Base-by-base conservation (phyloP, 768 basidiomycete genomes). In the Cystofilobasidium capitatum region DNA sequence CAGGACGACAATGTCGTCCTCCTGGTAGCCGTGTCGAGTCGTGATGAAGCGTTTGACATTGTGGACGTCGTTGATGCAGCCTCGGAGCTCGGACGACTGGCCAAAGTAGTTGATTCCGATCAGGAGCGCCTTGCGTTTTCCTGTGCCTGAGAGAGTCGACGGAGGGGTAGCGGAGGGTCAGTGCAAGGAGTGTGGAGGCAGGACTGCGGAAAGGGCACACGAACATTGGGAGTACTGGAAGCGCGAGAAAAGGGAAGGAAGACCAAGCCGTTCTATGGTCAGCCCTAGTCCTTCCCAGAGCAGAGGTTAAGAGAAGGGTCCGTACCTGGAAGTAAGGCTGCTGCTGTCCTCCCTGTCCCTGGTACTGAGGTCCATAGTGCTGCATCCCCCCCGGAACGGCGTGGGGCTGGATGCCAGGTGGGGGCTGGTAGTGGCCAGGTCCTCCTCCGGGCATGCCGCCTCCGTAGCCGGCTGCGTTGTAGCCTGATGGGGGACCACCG, bases 211-310 rank as follows among this genome's bases (percentile, higher is more conserved):
- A n/a, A n/a, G n/a, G n/a, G n/a, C n/a, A n/a, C n/a, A n/a, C n/a
- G n/a, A n/a, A n/a, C 93, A 96, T 72, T 90, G 89, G 2, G 90
- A 92, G 73, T 90, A 91, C 72, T 88, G 86, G 79, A n/a, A n/a
- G 89, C 91, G 76, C 76, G 87, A 1, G 83, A 81, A 69, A 31
- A 33, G 55, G 22, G 24, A 35, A 57, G 35, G 29, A 13, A 31
- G 29, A 57, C 35, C 31, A 35, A 31, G 12, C 55, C 10, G 33
- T 10, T 6, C 24, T 12, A 31, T 13, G 12, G 14, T 10, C 20
- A 24, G 55, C 29, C 26, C 9, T 9, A 31, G 35, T 31, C 12
- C 29, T 31, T 35, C 13, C 10, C 13, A 6, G 58, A 36, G n/a
- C 12, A 22, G 33, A 3, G 49, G 17, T 9, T 9, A 9, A 24